These are phyloP conservation scores for Mercurialis annua DNA, from an alignment of 345 rosid genomes.

Conservation along the genomic window DNA sequence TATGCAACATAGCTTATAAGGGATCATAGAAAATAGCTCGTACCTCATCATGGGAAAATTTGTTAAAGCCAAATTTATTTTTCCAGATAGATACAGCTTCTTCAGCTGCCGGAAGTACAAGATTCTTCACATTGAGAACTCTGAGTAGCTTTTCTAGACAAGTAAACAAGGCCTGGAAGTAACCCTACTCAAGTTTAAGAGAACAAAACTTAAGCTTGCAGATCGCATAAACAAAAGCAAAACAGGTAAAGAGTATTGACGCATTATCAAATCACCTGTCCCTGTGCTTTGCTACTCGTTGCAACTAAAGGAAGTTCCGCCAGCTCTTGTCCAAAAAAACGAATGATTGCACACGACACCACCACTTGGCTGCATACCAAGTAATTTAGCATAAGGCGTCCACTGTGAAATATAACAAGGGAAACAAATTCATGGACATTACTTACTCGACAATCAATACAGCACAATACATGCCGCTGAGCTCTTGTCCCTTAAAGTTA, in stretches of 20 bases:
- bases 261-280: constrained; percentile 47
- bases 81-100: constrained; percentile 94
- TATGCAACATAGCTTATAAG: too few species aligned
- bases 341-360: constrained; percentile 70
- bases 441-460: constrained; percentile 79
- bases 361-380: constrained; percentile 63
- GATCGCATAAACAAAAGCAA: neutral
- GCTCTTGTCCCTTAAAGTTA: constrained; percentile 61
- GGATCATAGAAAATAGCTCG: too few species aligned
- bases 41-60: constrained; percentile 64
- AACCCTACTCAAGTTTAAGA: constrained; percentile 53
- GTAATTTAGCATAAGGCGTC: neutral
- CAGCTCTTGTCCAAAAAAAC: constrained; percentile 76
- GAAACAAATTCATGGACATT: neutral
- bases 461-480: constrained; percentile 83
- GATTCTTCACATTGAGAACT: constrained; percentile 57
- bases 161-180: constrained; percentile 69
- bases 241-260: neutral
- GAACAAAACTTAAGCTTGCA: neutral
- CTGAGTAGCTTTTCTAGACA: constrained; percentile 72
- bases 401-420: neutral
- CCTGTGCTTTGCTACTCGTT: constrained; percentile 59
- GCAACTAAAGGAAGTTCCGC: constrained; percentile 97
- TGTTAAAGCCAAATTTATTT: constrained; percentile 68
- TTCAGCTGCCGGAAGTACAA: constrained; percentile 85